These are phyloP conservation scores for Penicillium pancosmium DNA, from an alignment of 495 filamentous ascomycete genomes.

Conservation along the genomic window DNA sequence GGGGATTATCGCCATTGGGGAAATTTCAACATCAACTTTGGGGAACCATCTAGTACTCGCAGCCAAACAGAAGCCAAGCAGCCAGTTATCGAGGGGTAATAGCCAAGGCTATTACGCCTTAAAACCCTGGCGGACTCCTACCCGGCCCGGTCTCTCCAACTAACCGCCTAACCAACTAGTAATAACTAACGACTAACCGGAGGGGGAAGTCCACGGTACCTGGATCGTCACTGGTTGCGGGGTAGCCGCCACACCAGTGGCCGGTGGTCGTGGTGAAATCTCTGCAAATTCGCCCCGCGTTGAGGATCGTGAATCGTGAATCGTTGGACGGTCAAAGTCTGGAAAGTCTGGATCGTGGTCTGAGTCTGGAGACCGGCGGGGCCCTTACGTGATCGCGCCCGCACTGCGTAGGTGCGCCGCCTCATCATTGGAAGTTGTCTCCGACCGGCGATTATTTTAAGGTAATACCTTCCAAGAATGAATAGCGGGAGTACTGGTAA, in stretches of 20 bases:
- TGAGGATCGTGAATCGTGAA: not conserved
- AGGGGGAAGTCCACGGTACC: constrained; percentile 24
- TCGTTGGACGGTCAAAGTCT: constrained; percentile 1
- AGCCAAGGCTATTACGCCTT: constrained; percentile 16
- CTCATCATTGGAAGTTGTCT: constrained; percentile 29
- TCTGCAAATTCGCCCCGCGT: constrained; percentile 1
- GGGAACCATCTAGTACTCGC: not conserved
- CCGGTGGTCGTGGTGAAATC: constrained; percentile 1
- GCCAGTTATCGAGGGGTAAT: constrained; percentile 7
- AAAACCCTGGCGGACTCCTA: not conserved
- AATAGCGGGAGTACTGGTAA: too few species aligned
- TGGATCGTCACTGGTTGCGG: constrained; percentile 29
- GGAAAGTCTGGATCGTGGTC: not conserved
- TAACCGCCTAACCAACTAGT: too few species aligned
- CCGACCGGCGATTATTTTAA: constrained; percentile 24
- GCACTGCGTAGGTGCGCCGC: constrained; percentile 18
- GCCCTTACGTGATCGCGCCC: constrained; percentile 31
- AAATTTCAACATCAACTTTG: not conserved
- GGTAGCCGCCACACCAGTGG: constrained; percentile 15
- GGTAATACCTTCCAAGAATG: constrained; percentile 14
- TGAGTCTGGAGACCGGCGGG: constrained; percentile 16
- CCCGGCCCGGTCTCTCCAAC: constrained; percentile 30
- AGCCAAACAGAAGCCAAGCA: not conserved
- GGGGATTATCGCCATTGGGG: constrained; percentile 29
- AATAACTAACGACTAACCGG: not conserved